Evolutionary conservation across 768 basidiomycete species (phyloP), one percentile per base, ranked within the genome.

Genomic region (Termitomyces sp.): DNA sequence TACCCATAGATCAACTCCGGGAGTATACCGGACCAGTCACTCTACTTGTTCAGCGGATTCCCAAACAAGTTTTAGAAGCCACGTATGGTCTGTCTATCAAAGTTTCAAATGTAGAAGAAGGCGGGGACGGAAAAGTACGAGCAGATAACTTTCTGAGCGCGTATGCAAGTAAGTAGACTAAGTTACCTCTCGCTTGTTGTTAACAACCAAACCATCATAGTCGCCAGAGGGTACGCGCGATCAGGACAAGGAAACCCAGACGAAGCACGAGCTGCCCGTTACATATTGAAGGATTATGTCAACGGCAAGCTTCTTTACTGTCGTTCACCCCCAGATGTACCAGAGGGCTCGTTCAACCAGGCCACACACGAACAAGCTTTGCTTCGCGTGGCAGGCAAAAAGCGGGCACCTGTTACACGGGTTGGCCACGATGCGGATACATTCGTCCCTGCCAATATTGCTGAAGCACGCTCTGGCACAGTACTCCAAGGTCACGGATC

Each of bases 161-260:
- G 6, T 94, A 96, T 78, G 94, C 95, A n/a, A 88, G 96, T 98
- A 72, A 68, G 95, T 84, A 8, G 9, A 40, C 14, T 34, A 37
- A 18, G 34, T 59, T 16, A 48, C 27, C 6, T 34, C n/a, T 59
- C 49, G 8, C 20, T 37, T n/a, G 37, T 33, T 39, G 45, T n/a
- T 40, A 34, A 67, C 50, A 27, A 62, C 66, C 26, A 68, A 62
- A 24, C n/a, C 39, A 27, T 36, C 60, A 3, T 61, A 99, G 97
- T 98, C 66, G 96, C 86, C 30, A 80, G 96, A 64, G 97, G 97
- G 34, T 97, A 90, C 72, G 91, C 87, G 67, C 86, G 96, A 39
- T 86, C 95, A 1, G 93, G 96, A 1, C 93, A 95, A 75, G 97
- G 97, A 43, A 97, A 95, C 72, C 95, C 96, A 10, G 97, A 99